Base-by-base conservation (phyloP, 2,329 filamentous ascomycete species). In the Elsinoe australis region DNA sequence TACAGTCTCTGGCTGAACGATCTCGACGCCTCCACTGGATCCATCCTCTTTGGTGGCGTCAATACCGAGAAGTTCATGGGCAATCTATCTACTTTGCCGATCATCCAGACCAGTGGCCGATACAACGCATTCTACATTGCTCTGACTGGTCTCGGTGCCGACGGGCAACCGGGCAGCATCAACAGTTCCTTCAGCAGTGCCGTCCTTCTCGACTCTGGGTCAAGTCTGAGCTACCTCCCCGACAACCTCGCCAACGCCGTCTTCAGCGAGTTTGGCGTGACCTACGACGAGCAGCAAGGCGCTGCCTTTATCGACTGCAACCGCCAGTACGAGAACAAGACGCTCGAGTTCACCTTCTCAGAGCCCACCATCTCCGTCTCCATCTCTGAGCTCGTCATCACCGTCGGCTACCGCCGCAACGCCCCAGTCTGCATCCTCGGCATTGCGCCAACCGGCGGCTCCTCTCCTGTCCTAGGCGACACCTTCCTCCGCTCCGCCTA, bases 31-130 rank as follows among this genome's bases (percentile, higher is more conserved):
- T 80, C 73, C 51, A 80, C 74, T 1, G 86, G 86, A 28, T 82
- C 70, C 55, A 82, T 90, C 51, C 69, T 90, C 1, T 92, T 90
- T 55, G 86, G 86, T 31, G 86, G 84, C n/a, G 79, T 89, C 51
- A 85, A 90, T 61, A 85, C 78, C 0, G 76, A 74, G 51, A 89
- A 89, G 61, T 92, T 80, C 64, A 61, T 71, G 0, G 85, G 84
- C 39, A 63, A 75, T 2, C 70, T 89, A 24, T 71, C 73, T 36
- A 76, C 72, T 4, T 69, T 88, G 21, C 71, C 81, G 12, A 71
- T 87, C 52, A 68, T 79, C 56, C 61, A 71, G 47, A 61, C 67
- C 32, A 52, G 61, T 6, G 64, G 64, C 17, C 53, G 69, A 45
- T 77, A 79, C 31, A 76, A 79, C 3, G 70, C 71, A 49, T 71